Evolutionary conservation across 2,329 filamentous ascomycete genomes (phyloP), one percentile per base, ranked within the genome.

Genomic region (Penicillium griseofulvum): DNA sequence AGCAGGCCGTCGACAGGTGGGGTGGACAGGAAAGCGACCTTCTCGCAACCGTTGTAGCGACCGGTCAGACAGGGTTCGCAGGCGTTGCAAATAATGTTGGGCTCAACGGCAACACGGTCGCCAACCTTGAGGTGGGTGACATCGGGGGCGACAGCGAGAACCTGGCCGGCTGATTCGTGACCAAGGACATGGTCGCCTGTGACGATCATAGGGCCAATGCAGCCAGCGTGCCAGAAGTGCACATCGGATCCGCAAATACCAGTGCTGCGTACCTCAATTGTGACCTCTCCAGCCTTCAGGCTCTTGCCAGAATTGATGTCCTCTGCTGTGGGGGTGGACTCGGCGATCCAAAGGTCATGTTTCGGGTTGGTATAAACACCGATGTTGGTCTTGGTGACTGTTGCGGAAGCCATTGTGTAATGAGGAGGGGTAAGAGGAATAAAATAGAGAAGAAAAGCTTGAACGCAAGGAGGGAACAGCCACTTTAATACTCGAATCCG

Each of bases 161-260:
- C 76, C 68, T 74, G 88, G 38, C 80, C 87, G 60, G 92, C 93
- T 4, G 91, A 88, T 78, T 97, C 93, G 80, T 97, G 93, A 63
- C 93, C 93, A 19, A 97, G 86, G 69, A 97, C 91, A 75, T 97
- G 93, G 69, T 92, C 88, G 68, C 83, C 89, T 64, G 83, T 83
- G 45, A 97, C 93, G 60, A 97, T 87, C 92, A 97, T 97, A 64
- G 92, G 92, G 28, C 93, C 93, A 71, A 97, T 97, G 78, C 89
- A 90, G 63, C 93, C 93, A 47, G 89, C 88, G 72, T 95, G 90
- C 93, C 93, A 97, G 80, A 97, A 97, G 78, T 97, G 93, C 54
- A 97, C 87, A 75, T 97, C 92, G 57, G 90, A 96, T 55, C 93
- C 93, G 81, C 94, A 97, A 68, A 97, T 97, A 54, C 94, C 94